Evolutionary conservation across 768 basidiomycete genomes (phyloP).

Genomic region (Termitomyces sp.): DNA sequence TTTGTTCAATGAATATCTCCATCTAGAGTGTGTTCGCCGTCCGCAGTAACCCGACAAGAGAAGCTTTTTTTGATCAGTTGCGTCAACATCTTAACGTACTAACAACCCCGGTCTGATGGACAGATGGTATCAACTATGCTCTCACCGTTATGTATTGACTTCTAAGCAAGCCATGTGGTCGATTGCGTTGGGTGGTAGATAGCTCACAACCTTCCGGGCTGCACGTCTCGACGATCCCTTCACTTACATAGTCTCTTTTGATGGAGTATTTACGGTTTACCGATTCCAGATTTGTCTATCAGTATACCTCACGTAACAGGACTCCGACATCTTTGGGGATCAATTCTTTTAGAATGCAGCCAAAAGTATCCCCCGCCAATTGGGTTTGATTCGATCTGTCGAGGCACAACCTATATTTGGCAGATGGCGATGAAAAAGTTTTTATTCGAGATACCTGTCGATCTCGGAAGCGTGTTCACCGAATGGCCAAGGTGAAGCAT

Average conservation of each 20-base stretch:
- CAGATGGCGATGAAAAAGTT: constrained; percentile 7
- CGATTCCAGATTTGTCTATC: neutral
- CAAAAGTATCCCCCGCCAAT: neutral
- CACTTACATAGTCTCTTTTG: neutral
- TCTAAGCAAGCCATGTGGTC: neutral
- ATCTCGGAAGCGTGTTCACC: constrained; percentile 10
- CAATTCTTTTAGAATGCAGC: neutral
- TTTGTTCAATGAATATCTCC: neutral
- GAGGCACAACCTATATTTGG: neutral
- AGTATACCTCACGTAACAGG: neutral
- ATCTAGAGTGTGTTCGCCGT: neutral
- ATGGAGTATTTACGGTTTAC: neutral
- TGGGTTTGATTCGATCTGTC: neutral
- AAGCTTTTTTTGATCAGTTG: neutral
- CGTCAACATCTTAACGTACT: neutral
- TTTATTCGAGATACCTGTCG: constrained; percentile 10
- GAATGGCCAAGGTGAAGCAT: constrained; percentile 9
- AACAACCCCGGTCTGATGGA: too few relatives aligned
- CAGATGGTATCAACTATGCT: neutral
- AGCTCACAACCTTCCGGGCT: neutral
- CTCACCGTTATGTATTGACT: neutral
- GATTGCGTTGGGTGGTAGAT: neutral
- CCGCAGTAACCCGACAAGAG: neutral
- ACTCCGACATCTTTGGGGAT: neutral
- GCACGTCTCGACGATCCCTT: neutral